These are phyloP conservation scores for Centella asiatica DNA, from an alignment of 129 eudicot genomes.

Conservation along the genomic window DNA sequence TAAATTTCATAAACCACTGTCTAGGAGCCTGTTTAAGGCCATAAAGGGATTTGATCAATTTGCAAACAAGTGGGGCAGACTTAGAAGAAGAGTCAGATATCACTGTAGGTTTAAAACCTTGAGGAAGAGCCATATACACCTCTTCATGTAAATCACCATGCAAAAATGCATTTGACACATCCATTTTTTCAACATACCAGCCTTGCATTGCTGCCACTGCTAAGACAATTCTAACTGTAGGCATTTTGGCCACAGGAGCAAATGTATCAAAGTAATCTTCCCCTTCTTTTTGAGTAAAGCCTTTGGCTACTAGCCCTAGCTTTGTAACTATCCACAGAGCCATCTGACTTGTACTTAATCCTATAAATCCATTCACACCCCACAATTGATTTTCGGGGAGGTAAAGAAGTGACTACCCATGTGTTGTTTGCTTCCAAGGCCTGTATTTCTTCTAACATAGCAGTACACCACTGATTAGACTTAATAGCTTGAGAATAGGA, in stretches of 20 bases:
- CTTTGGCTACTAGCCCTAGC: neutral
- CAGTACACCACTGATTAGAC: neutral
- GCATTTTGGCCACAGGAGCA: slow-evolving; percentile 3
- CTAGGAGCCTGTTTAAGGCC: slow-evolving; percentile 3
- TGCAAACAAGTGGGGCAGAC: neutral
- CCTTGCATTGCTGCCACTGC: neutral
- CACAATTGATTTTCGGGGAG: neutral
- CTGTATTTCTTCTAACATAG: neutral
- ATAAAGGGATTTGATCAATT: neutral
- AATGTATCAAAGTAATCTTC: slow-evolving; percentile 6
- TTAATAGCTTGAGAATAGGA: neutral
- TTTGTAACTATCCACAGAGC: too few relatives aligned
- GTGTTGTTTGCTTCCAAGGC: neutral
- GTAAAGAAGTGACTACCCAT: neutral
- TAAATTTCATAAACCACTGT: neutral
- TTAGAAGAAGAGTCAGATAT: neutral
- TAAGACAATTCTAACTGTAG: neutral
- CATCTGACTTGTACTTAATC: too few relatives aligned
- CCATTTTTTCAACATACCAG: neutral
- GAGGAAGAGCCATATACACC: neutral
- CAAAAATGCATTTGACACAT: slow-evolving; percentile 7
- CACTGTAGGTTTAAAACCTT: neutral
- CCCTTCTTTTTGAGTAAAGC: slow-evolving; percentile 3
- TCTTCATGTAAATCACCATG: slow-evolving; percentile 3
- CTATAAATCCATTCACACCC: too few relatives aligned